Evolutionary conservation across 306 rosid species (phyloP).

Genomic region (Psophocarpus tetragonolobus): DNA sequence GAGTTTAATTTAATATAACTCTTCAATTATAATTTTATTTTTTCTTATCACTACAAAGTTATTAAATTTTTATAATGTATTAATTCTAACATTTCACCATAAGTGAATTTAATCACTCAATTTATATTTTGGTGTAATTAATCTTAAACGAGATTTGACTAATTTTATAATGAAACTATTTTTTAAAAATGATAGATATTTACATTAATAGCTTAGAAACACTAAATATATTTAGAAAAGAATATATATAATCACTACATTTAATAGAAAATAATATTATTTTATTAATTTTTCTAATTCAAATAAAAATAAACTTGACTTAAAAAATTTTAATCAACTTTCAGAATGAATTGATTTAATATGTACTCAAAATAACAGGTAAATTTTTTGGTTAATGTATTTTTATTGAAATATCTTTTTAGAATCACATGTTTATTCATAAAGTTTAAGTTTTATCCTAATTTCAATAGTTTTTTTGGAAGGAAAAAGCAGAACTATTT

Average conservation of each 20-base stretch:
- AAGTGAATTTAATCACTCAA: not conserved
- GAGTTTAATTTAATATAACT: not conserved
- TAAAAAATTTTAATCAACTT: not conserved
- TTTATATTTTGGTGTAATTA: not conserved
- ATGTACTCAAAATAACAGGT: not conserved
- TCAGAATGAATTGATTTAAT: not conserved
- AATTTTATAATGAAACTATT: too few relatives aligned
- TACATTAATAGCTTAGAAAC: not conserved
- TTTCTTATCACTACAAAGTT: not conserved
- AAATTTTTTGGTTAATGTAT: too few relatives aligned
- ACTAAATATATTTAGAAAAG: not conserved
- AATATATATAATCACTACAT: too few relatives aligned
- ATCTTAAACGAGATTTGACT: too few relatives aligned
- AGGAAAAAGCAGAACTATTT: too few relatives aligned
- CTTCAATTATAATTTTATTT: not conserved
- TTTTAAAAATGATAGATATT: too few relatives aligned
- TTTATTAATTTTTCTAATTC: not conserved
- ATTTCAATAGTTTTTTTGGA: too few relatives aligned
- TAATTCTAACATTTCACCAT: not conserved
- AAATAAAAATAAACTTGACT: not conserved
- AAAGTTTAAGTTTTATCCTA: too few relatives aligned
- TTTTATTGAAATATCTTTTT: too few relatives aligned
- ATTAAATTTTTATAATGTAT: not conserved
- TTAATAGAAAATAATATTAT: not conserved
- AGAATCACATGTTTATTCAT: too few relatives aligned